Conservation (phyloP, 1,139 yeast species). For the Hyphopichia fennica region DNA sequence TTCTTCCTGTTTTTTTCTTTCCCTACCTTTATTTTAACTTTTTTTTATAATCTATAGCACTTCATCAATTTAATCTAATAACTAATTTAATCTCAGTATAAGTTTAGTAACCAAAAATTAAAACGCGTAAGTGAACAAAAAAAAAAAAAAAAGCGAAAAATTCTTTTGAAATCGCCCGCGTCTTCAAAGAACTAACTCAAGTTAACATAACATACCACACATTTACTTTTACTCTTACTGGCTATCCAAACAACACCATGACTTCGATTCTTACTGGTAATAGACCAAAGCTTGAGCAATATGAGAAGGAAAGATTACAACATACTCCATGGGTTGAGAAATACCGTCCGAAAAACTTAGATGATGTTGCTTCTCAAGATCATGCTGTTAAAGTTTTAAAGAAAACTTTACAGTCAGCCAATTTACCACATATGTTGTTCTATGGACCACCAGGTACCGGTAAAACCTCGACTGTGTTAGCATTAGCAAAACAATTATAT, state of each 20-base stretch:
- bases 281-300: slow-evolving; percentile 23
- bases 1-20: no score
- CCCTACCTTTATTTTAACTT: neutral
- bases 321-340: slow-evolving; percentile 80
- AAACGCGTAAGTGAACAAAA: neutral
- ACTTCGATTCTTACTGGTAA: slow-evolving; percentile 15
- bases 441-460: slow-evolving; percentile 99
- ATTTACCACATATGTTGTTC: slow-evolving; percentile 92
- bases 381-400: slow-evolving; percentile 86
- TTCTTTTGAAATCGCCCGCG: neutral
- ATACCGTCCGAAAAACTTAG: slow-evolving; percentile 79
- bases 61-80: neutral
- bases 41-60: neutral
- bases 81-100: neutral
- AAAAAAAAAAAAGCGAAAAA: no score
- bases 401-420: slow-evolving; percentile 74
- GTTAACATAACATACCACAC: no score
- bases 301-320: slow-evolving; percentile 44
- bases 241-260: slow-evolving; percentile 7
- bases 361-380: slow-evolving; percentile 89
- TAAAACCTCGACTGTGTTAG: slow-evolving; percentile 88
- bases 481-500: slow-evolving; percentile 79
- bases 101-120: neutral
- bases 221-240: no score
- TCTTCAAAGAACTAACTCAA: neutral